phyloP scores from a whole-genome alignment of 306 rosid species.

The Corylus heterophylla region DNA sequence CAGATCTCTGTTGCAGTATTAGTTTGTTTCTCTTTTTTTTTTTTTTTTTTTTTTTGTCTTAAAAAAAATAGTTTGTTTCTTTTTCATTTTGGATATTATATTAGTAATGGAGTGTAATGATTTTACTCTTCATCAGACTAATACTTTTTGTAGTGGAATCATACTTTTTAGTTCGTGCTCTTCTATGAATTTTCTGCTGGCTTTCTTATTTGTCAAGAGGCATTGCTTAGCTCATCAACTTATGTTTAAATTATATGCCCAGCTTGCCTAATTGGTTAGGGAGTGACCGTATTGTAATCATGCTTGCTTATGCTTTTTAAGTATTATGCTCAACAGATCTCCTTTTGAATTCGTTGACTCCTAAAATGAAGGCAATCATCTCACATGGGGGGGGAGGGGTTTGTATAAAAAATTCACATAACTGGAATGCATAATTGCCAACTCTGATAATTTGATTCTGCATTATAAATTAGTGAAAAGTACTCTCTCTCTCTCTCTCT shows the following conservation, averaged over 20 bases:
- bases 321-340: not conserved
- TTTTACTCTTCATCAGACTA: slow-evolving; percentile 5
- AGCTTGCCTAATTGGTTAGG: not conserved
- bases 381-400: not conserved
- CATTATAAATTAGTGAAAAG: not conserved
- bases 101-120: slow-evolving; percentile 19
- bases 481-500: not conserved
- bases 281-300: not conserved
- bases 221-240: not conserved
- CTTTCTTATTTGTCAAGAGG: not conserved
- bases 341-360: not conserved
- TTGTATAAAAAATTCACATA: not conserved
- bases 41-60: too few species aligned
- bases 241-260: not conserved
- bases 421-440: not conserved
- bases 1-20: slow-evolving; percentile 42
- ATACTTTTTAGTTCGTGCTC: not conserved
- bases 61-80: slow-evolving; percentile 3
- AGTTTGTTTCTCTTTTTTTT: slow-evolving; percentile 18
- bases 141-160: not conserved
- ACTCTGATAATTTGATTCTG: not conserved
- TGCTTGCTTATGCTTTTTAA: not conserved
- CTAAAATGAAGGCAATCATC: not conserved
- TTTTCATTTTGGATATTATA: slow-evolving; percentile 39
- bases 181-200: not conserved